These are phyloP conservation scores for Uronychia binucleata DNA, from an alignment of 73 alveolate genomes.

Conservation along the genomic window DNA sequence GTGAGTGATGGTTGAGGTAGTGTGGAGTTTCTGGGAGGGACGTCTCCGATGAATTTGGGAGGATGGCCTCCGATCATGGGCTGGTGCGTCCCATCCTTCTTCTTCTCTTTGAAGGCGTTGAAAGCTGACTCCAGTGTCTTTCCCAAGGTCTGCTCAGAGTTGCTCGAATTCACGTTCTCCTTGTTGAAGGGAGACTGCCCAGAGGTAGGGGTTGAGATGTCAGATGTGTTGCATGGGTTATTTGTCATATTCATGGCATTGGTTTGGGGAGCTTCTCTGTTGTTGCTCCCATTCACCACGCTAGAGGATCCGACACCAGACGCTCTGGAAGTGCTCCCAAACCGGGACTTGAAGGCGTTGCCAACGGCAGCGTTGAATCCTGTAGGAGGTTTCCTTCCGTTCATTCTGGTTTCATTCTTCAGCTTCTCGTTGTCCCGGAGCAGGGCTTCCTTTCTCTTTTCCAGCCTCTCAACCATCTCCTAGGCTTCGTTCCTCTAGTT, in stretches of 20 bases:
- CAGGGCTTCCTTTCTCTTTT: conserved; percentile 59
- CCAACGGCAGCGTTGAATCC: background rate
- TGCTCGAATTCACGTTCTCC: background rate
- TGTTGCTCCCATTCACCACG: no score
- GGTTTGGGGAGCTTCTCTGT: background rate
- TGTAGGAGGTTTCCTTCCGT: conserved; percentile 36
- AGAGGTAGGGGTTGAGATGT: background rate
- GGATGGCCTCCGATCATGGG: background rate
- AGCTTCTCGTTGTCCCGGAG: conserved; percentile 72
- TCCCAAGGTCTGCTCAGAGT: background rate
- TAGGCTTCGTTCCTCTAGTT: conserved; percentile 43
- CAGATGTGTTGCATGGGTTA: background rate
- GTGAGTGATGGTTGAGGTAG: no score
- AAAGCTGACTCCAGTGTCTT: background rate
- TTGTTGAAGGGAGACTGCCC: no score
- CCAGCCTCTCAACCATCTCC: conserved; percentile 44
- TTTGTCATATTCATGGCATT: background rate
- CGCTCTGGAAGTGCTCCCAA: background rate
- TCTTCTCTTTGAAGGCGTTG: background rate
- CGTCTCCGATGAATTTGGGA: background rate
- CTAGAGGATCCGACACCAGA: background rate
- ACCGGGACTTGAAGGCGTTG: background rate
- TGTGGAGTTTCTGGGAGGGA: background rate
- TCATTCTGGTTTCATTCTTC: conserved; percentile 52
- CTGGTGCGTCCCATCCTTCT: background rate